Evolutionary conservation across 208 protist genomes (phyloP).

Genomic region (Leishmania amazonensis): DNA sequence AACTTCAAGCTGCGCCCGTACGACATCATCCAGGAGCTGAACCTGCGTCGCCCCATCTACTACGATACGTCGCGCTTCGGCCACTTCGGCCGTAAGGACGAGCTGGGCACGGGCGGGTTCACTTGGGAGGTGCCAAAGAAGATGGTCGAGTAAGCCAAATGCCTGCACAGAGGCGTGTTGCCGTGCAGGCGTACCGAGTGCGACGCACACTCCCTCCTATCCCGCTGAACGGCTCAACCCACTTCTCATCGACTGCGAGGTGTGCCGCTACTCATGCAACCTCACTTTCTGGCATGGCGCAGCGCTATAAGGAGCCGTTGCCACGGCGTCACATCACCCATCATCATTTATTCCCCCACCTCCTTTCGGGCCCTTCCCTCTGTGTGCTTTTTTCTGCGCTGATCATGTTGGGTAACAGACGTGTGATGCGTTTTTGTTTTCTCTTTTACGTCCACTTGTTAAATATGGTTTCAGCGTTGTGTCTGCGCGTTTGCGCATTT

Average conservation of each 20-base stretch:
- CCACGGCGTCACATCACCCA: not conserved
- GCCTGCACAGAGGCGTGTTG: not conserved
- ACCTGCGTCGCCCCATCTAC: conserved; percentile 97
- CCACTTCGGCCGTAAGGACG: conserved; percentile 98
- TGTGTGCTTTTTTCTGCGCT: not conserved
- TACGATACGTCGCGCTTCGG: conserved; percentile 97
- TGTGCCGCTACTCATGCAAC: not conserved
- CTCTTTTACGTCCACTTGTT: not conserved
- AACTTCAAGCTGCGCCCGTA: conserved; percentile 99
- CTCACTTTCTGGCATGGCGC: not conserved
- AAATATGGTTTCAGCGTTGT: not conserved
- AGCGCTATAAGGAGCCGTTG: not conserved
- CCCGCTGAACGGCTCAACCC: not conserved
- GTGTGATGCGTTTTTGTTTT: conserved; percentile 11
- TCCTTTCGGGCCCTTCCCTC: not conserved
- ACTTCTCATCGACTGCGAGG: not conserved
- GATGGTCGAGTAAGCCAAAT: conserved; percentile 72
- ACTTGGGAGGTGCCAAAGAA: conserved; percentile 98
- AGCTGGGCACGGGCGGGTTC: conserved; percentile 91
- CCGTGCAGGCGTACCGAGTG: not conserved
- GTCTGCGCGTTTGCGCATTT: not conserved
- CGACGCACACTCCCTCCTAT: not conserved
- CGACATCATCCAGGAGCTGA: conserved; percentile 96
- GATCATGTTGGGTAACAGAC: conserved; percentile 32
- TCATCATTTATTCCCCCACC: not conserved